Base-by-base conservation (phyloP, 2,329 filamentous ascomycete genomes). In the Aspergillus felis region DNA sequence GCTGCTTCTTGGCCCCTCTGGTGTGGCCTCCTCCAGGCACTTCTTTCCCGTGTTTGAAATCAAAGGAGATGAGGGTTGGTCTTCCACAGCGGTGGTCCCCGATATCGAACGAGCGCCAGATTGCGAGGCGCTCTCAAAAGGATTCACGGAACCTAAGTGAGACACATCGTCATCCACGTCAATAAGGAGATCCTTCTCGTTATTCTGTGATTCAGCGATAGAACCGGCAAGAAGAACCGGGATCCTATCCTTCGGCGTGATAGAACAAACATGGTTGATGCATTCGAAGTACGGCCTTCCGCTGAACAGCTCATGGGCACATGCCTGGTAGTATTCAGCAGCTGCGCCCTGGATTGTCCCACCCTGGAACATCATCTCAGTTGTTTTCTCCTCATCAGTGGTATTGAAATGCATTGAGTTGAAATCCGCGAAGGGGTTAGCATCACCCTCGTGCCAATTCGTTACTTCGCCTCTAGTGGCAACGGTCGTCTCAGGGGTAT, bases 281-380 rank as follows among this genome's bases (percentile, higher is more conserved):
- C 77, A 79, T 57, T 78, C 73, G 50, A 79, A 79, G 58, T 74
- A 79, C 0, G 74, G 72, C 7, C 64, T 68, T 20, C 69, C 67
- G 51, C 71, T 76, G 53, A 77, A 71, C n/a, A 76, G 60, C 48
- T 79, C 77, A 58, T 79, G 72, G 1, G 76, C 73, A 60, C 76
- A 77, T 4, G 77, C 78, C 63, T 78, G 76, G 52, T 74, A 77
- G 56, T 78, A 77, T 55, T 78, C 75, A 2, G 75, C 74, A 1
- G 74, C 74, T 25, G 66, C 60, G 3, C 75, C 74, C 27, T 73
- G 65, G 4, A 73, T 66, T 7, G 60, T 51, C 12, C 60, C 57
- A 14, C 65, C 65, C 1, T 64, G 60, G 46, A 70, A 69, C 59
- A 67, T 66, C 24, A 66, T 65, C 4, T 67, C 68, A 28, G 53